Percentiles rank a stretch among this genome's conserved stretches.
Conservation (phyloP, 2,329 filamentous ascomycete genomes). For the Arachnomyces sp. region DNA sequence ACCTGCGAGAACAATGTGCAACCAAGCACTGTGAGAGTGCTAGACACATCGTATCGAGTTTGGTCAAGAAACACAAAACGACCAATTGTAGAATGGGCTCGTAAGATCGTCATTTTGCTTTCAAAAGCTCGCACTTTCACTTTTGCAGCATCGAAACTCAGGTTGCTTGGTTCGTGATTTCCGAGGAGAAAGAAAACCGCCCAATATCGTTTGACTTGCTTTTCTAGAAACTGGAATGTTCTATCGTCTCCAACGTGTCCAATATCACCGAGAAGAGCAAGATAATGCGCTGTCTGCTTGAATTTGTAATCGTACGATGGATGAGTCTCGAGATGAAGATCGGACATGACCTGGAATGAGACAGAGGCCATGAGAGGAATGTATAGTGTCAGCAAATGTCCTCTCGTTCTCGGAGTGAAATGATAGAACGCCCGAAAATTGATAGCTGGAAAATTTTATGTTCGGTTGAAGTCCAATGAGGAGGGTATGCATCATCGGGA, state of each 20-base stretch:
- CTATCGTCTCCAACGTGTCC: slow-evolving; percentile 32
- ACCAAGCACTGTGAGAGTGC: slow-evolving; percentile 29
- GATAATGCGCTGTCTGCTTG: slow-evolving; percentile 35
- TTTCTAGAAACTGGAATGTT: slow-evolving; percentile 34
- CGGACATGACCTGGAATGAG: slow-evolving; percentile 40
- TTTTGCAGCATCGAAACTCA: slow-evolving; percentile 11
- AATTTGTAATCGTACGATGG: slow-evolving; percentile 43
- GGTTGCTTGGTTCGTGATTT: slow-evolving; percentile 45
- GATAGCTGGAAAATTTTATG: too few relatives aligned
- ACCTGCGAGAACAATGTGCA: slow-evolving; percentile 44
- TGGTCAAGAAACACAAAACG: slow-evolving; percentile 31
- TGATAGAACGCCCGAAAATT: too few relatives aligned
- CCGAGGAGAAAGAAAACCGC: slow-evolving; percentile 43
- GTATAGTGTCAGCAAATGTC: too few relatives aligned
- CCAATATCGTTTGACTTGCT: slow-evolving; percentile 38
- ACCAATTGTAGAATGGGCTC: slow-evolving; percentile 8
- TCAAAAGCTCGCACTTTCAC: slow-evolving; percentile 11
- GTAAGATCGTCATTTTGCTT: slow-evolving; percentile 8
- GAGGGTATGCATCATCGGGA: too few relatives aligned
- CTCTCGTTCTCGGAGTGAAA: too few relatives aligned
- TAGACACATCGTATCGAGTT: slow-evolving; percentile 25
- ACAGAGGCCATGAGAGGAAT: slow-evolving; percentile 5
- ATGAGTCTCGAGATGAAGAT: slow-evolving; percentile 45
- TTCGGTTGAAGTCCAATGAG: too few relatives aligned
- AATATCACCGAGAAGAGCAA: slow-evolving; percentile 48